Evolutionary conservation across 2,329 filamentous ascomycete genomes (phyloP).

Genomic region (Penicillium sp.): DNA sequence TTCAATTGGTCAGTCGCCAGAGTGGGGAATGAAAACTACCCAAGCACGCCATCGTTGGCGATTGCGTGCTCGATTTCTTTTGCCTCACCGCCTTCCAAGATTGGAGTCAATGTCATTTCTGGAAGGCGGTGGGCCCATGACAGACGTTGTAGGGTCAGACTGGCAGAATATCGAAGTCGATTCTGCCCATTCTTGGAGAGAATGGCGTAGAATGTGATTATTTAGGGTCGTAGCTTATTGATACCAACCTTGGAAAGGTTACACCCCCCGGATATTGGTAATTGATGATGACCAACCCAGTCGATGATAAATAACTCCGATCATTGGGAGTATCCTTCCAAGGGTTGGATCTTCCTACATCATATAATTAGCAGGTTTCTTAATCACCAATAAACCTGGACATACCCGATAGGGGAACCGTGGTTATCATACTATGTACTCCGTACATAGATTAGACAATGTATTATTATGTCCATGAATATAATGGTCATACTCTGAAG

Average conservation of each 20-base stretch:
- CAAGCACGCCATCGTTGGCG: not conserved
- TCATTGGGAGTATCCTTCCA: not conserved
- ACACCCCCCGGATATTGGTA: not conserved
- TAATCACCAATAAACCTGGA: not conserved
- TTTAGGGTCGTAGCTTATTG: constrained; percentile 5
- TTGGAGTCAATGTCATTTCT: not conserved
- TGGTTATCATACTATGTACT: not conserved
- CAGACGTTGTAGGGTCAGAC: not conserved
- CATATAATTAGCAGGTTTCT: not conserved
- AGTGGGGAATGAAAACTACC: not conserved
- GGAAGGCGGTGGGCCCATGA: not conserved
- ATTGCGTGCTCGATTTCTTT: not conserved
- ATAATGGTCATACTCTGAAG: not conserved
- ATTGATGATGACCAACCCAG: constrained; percentile 1
- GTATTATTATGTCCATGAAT: not conserved
- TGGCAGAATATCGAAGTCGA: not conserved
- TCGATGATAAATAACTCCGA: not conserved
- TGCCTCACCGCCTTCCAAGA: not conserved
- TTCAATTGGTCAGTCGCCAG: constrained; percentile 15
- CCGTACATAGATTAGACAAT: not conserved
- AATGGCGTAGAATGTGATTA: constrained; percentile 19
- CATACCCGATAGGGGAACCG: not conserved
- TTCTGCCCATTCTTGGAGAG: not conserved
- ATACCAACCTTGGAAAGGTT: not conserved
- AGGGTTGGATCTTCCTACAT: not conserved